These are phyloP conservation scores for Fusarium musae DNA, from an alignment of 2,329 filamentous ascomycete genomes.

Conservation along the genomic window DNA sequence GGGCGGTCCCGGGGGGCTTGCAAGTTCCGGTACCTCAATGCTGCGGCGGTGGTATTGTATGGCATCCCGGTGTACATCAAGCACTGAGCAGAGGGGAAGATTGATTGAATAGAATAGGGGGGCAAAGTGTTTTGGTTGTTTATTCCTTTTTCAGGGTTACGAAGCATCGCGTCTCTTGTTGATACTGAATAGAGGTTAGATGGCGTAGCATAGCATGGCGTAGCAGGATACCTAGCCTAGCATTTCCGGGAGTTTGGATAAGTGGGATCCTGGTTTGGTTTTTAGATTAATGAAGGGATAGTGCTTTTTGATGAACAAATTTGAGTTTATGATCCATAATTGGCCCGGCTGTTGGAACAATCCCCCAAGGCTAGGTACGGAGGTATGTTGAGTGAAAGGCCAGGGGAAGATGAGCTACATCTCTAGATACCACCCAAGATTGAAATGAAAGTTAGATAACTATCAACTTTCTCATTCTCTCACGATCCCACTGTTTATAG, in stretches of 20 bases:
- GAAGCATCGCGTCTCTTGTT: slow-evolving; percentile 7
- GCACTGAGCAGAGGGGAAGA: slow-evolving; percentile 38
- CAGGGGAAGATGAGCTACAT: background rate
- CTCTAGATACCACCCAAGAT: background rate
- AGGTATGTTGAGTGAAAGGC: background rate
- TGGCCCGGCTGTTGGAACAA: background rate
- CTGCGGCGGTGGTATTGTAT: slow-evolving; percentile 92
- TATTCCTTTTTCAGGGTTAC: slow-evolving; percentile 1
- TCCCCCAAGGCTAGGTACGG: background rate
- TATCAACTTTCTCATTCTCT: background rate
- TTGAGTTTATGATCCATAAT: background rate
- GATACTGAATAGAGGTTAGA: slow-evolving; percentile 3
- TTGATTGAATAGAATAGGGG: slow-evolving; percentile 26
- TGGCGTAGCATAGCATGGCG: slow-evolving; percentile 22
- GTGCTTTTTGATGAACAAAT: background rate
- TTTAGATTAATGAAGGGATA: slow-evolving; percentile 24
- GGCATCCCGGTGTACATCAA: slow-evolving; percentile 89
- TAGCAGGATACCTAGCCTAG: slow-evolving; percentile 11
- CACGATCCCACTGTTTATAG: background rate
- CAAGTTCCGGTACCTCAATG: slow-evolving; percentile 89
- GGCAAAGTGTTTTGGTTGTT: slow-evolving; percentile 14
- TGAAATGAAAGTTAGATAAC: background rate
- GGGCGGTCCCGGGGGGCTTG: slow-evolving; percentile 80
- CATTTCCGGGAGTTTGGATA: slow-evolving; percentile 39
- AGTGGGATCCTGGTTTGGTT: slow-evolving; percentile 7